Base-by-base conservation (phyloP, 2,329 filamentous ascomycete genomes). In the Biscogniauxia mediterranea region DNA sequence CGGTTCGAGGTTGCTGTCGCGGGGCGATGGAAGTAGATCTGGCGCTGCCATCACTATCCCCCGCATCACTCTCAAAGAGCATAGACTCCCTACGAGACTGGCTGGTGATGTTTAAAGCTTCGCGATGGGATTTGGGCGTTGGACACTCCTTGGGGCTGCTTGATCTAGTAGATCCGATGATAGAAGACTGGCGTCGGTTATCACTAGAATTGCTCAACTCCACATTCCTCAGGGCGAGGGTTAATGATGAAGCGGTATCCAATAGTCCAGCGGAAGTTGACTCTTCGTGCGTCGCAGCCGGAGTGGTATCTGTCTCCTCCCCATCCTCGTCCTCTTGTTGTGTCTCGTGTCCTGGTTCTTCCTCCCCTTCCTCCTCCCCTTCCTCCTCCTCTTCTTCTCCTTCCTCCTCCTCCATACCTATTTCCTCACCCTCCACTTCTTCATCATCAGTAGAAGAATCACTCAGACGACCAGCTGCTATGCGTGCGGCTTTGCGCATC, bases 111-210 rank as follows among this genome's bases (percentile, higher is more conserved):
- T 84, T 85, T 56, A 81, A 71, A 8, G 81, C 78, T 26, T 85
- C 86, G 53, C 85, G 87, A 69, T 94, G 89, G 0, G 94, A 98
- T 64, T 92, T 89, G 11, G 95, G 95, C 3, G 95, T 99, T 11
- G 91, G 91, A 63, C 92, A 95, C 75, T 96, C 93, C 74, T 88
- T 88, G 0, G 95, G 95, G 73, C 95, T 99, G 73, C 87, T 95
- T 3, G 95, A 96, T 64, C 91, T 85, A 1, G 91, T 94, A 1
- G 93, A 96, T 26, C 87, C 86, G 23, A 90, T 80, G 64, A 89
- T 78, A 62, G 90, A 87, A 57, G 89, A 88, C 20, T 76, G 64
- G 54, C 79, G 70, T 52, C 75, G 75, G 54, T 72, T 76, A 56
- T 79, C 76, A 17, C 73, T 73, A 54, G 76, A 72, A 55, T 80